Percentiles rank a stretch among this genome's conserved stretches.
Conservation (phyloP, 1,284 basidiomycete genomes). For the Leccinum variabile region DNA sequence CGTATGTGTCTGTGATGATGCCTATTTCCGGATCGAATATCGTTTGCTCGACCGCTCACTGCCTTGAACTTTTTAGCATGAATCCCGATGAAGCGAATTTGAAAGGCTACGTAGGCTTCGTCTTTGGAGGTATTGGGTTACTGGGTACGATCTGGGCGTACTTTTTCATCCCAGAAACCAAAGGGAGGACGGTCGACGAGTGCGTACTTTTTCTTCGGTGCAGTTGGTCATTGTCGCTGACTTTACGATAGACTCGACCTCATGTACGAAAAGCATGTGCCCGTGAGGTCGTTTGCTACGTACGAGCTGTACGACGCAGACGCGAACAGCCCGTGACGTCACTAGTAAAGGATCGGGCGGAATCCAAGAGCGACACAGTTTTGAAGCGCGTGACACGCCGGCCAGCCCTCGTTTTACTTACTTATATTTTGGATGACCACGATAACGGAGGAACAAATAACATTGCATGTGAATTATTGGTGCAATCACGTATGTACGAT, state of each 20-base stretch:
- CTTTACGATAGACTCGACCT: constrained; percentile 25
- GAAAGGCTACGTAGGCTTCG: constrained; percentile 32
- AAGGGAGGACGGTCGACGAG: constrained; percentile 33
- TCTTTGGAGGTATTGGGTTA: constrained; percentile 30
- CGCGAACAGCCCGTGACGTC: neutral
- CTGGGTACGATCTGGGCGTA: constrained; percentile 26
- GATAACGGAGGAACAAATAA: neutral
- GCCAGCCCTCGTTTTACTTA: neutral
- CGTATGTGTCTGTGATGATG: neutral
- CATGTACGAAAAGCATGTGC: constrained; percentile 26
- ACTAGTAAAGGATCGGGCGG: neutral
- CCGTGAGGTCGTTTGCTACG: constrained; percentile 21
- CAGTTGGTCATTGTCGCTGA: neutral
- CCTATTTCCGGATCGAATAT: neutral
- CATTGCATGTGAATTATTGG: neutral
- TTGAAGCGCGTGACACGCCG: neutral
- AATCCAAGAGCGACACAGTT: neutral
- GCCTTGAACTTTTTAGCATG: constrained; percentile 16
- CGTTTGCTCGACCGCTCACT: neutral
- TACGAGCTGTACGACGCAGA: constrained; percentile 19
- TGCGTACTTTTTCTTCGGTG: constrained; percentile 15
- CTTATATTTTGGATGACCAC: neutral
- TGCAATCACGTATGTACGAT: neutral
- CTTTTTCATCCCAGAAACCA: constrained; percentile 32
- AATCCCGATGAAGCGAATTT: constrained; percentile 30